These are phyloP conservation scores for Candolleomyces eurysporus DNA, from an alignment of 768 basidiomycete species.

Conservation along the genomic window DNA sequence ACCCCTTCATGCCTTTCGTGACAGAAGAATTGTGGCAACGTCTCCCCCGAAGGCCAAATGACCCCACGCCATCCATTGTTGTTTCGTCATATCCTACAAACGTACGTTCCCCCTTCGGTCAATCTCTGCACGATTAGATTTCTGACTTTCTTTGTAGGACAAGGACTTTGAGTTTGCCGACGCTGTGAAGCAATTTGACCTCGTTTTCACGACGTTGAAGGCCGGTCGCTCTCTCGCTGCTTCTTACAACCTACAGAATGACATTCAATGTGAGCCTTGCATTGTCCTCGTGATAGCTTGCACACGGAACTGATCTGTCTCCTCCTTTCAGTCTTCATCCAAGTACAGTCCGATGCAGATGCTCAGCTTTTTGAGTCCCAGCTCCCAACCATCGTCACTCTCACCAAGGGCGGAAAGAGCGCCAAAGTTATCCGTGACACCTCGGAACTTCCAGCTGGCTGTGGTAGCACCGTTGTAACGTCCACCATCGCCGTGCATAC, in stretches of 20 bases:
- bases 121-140: background rate
- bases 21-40: conserved; percentile 99
- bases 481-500: conserved; percentile 75
- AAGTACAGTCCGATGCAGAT: conserved; percentile 61
- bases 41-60: conserved; percentile 80
- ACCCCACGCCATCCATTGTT: conserved; percentile 87
- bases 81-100: conserved; percentile 76
- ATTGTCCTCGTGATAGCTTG: background rate
- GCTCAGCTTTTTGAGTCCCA: conserved; percentile 71
- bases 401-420: conserved; percentile 87
- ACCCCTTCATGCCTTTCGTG: conserved; percentile 99
- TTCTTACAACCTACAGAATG: conserved; percentile 82
- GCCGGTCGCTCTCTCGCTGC: conserved; percentile 83
- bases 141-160: conserved; percentile 42
- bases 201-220: conserved; percentile 77
- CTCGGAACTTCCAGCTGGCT: conserved; percentile 80
- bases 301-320: conserved; percentile 2
- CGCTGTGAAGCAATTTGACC: conserved; percentile 83
- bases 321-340: conserved; percentile 65
- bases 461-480: conserved; percentile 80
- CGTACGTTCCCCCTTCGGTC: conserved; percentile 47
- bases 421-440: conserved; percentile 63
- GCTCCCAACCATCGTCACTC: conserved; percentile 66
- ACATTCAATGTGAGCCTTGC: conserved; percentile 67
- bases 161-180: conserved; percentile 57